Conservation (phyloP, 495 filamentous ascomycete species). For the Aspergillus incahuasiensis region DNA sequence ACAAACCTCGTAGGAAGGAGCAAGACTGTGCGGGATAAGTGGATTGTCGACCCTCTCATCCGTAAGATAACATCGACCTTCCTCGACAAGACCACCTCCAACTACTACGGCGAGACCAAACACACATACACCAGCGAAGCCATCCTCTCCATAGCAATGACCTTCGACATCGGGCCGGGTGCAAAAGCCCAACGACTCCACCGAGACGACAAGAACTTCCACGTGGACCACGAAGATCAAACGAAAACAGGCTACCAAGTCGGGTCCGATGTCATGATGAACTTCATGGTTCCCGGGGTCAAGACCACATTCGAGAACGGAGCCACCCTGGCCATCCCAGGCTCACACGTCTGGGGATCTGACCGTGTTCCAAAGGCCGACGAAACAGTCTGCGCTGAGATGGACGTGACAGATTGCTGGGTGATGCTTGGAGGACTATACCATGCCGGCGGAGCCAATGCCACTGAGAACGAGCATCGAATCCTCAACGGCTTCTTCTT, state of each 20-base stretch:
- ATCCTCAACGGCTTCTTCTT: constrained; percentile 20
- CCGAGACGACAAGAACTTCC: constrained; percentile 19
- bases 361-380: constrained; percentile 12
- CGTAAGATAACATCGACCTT: constrained; percentile 14
- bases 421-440: constrained; percentile 22
- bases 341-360: constrained; percentile 19
- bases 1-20: constrained; percentile 18
- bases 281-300: constrained; percentile 30
- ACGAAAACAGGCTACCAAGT: constrained; percentile 9
- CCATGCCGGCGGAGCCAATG: constrained; percentile 19
- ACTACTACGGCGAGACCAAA: constrained; percentile 16
- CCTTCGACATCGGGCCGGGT: constrained; percentile 16
- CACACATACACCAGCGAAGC: constrained; percentile 18
- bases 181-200: constrained; percentile 16
- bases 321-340: constrained; percentile 23
- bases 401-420: constrained; percentile 21
- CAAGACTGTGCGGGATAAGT: constrained; percentile 17
- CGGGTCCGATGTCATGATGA: constrained; percentile 17
- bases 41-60: constrained; percentile 19
- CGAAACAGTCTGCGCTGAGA: constrained; percentile 12
- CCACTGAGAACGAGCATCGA: constrained; percentile 10
- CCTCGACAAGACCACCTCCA: constrained; percentile 20
- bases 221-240: constrained; percentile 15
- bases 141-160: constrained; percentile 17
- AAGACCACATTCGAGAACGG: constrained; percentile 29